phyloP scores from a whole-genome alignment of 2,329 filamentous ascomycete species.

The Pseudodiploospora longispora region DNA sequence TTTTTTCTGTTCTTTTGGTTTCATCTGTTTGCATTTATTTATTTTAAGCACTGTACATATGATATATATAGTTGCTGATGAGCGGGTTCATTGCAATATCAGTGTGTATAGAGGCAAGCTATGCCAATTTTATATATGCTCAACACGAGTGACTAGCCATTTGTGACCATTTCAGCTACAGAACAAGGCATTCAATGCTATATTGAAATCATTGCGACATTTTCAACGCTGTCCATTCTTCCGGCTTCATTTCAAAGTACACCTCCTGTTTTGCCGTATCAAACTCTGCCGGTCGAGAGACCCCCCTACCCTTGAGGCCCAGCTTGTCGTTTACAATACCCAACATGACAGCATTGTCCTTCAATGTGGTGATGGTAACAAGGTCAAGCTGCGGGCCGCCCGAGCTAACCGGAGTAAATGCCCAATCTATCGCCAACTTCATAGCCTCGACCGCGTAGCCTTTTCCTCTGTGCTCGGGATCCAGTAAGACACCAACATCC shows the following conservation, averaged over 20 bases:
- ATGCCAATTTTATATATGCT: too few relatives aligned
- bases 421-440: constrained; percentile 18
- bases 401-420: constrained; percentile 12
- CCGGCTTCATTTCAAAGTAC: constrained; percentile 16
- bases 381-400: constrained; percentile 20
- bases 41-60: too few relatives aligned
- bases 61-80: too few relatives aligned
- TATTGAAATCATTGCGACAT: too few relatives aligned
- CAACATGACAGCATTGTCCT: constrained; percentile 17
- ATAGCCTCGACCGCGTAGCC: constrained; percentile 20
- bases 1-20: too few relatives aligned
- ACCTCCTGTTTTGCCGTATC: constrained; percentile 14
- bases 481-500: constrained; percentile 21
- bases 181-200: too few relatives aligned
- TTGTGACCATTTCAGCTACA: too few relatives aligned
- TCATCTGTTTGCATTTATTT: too few relatives aligned
- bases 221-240: constrained; percentile 9
- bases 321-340: constrained; percentile 15
- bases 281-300: constrained; percentile 9
- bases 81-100: too few relatives aligned
- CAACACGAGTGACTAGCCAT: too few relatives aligned
- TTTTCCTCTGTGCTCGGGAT: constrained; percentile 13
- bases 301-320: constrained; percentile 13
- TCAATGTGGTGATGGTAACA: constrained; percentile 17
- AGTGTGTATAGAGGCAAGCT: too few relatives aligned